These are phyloP conservation scores for Alloteropsis angusta DNA, from an alignment of 202 grass and related monocot genomes.

Conservation along the genomic window DNA sequence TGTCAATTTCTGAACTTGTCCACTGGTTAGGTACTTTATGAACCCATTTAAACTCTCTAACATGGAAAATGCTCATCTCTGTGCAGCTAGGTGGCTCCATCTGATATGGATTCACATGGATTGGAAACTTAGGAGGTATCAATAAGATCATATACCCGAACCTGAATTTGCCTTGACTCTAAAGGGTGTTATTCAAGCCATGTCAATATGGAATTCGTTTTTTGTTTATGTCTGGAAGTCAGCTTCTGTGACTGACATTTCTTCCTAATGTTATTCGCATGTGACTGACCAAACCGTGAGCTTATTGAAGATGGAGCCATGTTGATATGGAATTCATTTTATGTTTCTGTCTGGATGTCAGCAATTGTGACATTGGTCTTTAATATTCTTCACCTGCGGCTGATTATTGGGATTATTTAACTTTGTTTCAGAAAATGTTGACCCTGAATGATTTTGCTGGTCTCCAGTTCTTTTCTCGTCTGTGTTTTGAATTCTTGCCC, in stretches of 20 bases:
- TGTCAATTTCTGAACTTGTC: neutral
- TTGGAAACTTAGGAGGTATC: neutral
- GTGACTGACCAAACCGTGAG: neutral
- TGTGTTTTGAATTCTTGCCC: neutral
- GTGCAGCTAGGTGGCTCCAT: constrained; percentile 52
- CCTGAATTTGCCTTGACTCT: neutral
- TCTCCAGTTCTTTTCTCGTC: neutral
- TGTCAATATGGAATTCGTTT: constrained; percentile 10
- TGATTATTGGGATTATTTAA: too few relatives aligned
- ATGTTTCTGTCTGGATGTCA: neutral
- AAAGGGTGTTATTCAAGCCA: constrained; percentile 19
- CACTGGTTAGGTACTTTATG: neutral
- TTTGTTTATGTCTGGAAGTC: constrained; percentile 3
- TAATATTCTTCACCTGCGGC: too few relatives aligned
- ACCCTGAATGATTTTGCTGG: neutral
- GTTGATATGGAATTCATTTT: neutral
- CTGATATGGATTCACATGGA: constrained; percentile 19
- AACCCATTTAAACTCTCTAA: constrained; percentile 8
- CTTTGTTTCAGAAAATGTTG: neutral
- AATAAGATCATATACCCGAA: constrained; percentile 30
- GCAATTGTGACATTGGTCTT: too few relatives aligned
- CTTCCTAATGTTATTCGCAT: neutral
- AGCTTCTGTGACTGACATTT: neutral
- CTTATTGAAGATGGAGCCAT: neutral
- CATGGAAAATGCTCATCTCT: neutral